Conservation (phyloP, 2,329 filamentous ascomycete species). For the Aspergillus unguis region DNA sequence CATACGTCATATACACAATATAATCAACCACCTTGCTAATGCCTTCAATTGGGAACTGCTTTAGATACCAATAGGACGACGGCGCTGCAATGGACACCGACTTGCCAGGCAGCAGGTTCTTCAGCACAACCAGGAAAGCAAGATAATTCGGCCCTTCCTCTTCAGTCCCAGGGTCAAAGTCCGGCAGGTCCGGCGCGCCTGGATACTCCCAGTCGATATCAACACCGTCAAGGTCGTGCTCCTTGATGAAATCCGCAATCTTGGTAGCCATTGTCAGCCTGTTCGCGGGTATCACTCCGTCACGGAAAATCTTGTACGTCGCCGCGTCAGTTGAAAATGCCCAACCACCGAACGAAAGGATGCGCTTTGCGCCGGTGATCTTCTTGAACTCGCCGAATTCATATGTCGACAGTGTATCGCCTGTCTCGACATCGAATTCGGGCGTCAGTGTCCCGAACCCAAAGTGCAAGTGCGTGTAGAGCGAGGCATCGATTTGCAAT, state of each 20-base stretch:
- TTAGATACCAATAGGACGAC: conserved; percentile 34
- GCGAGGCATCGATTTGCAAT: conserved; percentile 3
- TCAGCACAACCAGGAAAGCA: conserved; percentile 26
- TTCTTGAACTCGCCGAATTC: not conserved
- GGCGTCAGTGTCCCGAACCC: conserved; percentile 27
- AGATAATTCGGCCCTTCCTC: conserved; percentile 35
- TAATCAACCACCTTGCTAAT: conserved; percentile 32
- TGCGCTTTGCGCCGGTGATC: conserved; percentile 10
- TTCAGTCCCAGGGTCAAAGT: conserved; percentile 28
- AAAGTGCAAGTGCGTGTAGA: conserved; percentile 37
- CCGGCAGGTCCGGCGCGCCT: conserved; percentile 33
- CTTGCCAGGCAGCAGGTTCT: conserved; percentile 17
- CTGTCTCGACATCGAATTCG: not conserved
- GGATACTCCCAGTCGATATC: conserved; percentile 17
- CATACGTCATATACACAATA: conserved; percentile 41
- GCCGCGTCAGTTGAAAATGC: conserved; percentile 35
- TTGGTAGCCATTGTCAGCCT: conserved; percentile 23
- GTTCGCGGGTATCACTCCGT: conserved; percentile 23
- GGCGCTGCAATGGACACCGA: conserved; percentile 27
- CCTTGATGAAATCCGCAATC: conserved; percentile 24
- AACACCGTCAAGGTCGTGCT: conserved; percentile 14
- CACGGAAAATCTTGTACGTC: conserved; percentile 39
- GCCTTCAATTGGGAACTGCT: conserved; percentile 27
- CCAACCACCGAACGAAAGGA: conserved; percentile 48
- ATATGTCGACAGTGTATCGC: not conserved